Percentiles rank a stretch among this genome's conserved stretches.
phyloP scores from a whole-genome alignment of 805 yeast species.

The Candida koratica region DNA sequence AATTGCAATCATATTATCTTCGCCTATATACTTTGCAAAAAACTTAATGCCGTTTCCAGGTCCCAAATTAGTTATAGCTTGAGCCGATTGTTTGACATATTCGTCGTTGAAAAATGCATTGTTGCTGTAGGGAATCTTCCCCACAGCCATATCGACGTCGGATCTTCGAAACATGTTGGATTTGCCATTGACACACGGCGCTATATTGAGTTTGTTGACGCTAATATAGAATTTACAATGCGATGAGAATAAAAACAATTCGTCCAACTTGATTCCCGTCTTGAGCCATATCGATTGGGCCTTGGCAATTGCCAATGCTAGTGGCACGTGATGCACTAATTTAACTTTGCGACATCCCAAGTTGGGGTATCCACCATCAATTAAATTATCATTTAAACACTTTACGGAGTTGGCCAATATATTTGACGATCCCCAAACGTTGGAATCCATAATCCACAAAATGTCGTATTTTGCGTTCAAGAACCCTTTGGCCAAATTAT shows the following conservation, averaged over 20 bases:
- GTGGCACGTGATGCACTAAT: constrained; percentile 79
- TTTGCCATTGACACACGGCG: constrained; percentile 91
- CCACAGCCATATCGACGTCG: constrained; percentile 57
- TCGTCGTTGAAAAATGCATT: constrained; percentile 31
- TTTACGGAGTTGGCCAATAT: constrained; percentile 62
- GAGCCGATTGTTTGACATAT: constrained; percentile 29
- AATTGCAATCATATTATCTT: constrained; percentile 89
- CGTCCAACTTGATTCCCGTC: constrained; percentile 70
- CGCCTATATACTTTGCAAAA: constrained; percentile 82
- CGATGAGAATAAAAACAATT: constrained; percentile 77
- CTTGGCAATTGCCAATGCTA: constrained; percentile 44
- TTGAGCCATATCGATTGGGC: constrained; percentile 14
- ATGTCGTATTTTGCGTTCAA: constrained; percentile 63
- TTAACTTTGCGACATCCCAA: constrained; percentile 42
- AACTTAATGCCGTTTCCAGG: constrained; percentile 55
- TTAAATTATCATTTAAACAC: constrained; percentile 45
- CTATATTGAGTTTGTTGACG: constrained; percentile 66
- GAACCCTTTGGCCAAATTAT: constrained; percentile 82
- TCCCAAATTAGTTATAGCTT: constrained; percentile 22
- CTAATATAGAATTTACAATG: constrained; percentile 83
- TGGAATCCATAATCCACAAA: constrained; percentile 82
- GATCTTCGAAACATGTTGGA: constrained; percentile 72
- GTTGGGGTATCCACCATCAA: constrained; percentile 43
- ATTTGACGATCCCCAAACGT: constrained; percentile 71
- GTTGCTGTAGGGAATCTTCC: constrained; percentile 23